Base-by-base conservation (phyloP, 495 filamentous ascomycete genomes). In the Pseudoneurospora amorphoporcata region DNA sequence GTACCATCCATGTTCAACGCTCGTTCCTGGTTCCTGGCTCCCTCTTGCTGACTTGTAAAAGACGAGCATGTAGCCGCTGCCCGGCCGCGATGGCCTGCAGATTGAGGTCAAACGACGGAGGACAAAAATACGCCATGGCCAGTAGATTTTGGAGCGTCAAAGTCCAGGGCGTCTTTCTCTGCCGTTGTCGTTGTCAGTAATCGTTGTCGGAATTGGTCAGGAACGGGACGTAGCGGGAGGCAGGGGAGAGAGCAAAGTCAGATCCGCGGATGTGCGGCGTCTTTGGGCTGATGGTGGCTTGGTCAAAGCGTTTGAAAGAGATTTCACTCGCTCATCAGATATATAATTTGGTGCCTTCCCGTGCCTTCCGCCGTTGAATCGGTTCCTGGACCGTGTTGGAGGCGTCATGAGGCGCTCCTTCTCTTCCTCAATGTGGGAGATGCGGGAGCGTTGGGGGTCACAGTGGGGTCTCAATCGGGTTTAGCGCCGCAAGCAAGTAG, bases 21-120 rank as follows among this genome's bases (percentile, higher is more conserved):
- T 65, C 17, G 53, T 73, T 72, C 37, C 69, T 69, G 73, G 74
- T 58, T 39, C 72, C 39, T 72, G 42, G 71, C n/a, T n/a, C n/a
- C n/a, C n/a, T n/a, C 42, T 72, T 72, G 58, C 41, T 74, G 65
- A 69, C 69, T 73, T 4, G 3, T 37, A 37, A 61, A 61, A 32
- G 23, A 32, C 23, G 71, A 39, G 69, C 72, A 73, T 43, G 68
- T 75, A 71, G 68, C 68, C 69, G 69, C 70, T 7, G 53, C 68
- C 74, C 42, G 72, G n/a, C 72, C 71, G 76, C 73, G 68, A 76
- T 58, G 68, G 73, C 68, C 73, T 79, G 76, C 78, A 79, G 74
- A 73, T 53, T 71, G 70, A 69, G 75, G 76, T 77, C 79, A 80
- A 79, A 80, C 79, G 76, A 72, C 72, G 68, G 23, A 61, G 38